Base-by-base conservation (phyloP, 345 rosid species). In the Excoecaria cochinchinensis region DNA sequence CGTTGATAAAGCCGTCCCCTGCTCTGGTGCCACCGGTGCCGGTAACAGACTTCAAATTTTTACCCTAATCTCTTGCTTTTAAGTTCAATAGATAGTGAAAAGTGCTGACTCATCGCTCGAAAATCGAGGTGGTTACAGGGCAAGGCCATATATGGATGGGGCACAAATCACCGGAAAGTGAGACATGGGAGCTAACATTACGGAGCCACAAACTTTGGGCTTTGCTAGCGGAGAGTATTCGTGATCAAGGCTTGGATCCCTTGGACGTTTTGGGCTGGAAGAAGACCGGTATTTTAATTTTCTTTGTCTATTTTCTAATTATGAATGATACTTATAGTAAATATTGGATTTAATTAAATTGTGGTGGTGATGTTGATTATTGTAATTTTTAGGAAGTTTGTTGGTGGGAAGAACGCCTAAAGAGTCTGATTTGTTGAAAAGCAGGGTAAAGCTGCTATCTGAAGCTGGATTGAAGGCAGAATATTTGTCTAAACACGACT, bases 11-110 rank as follows among this genome's bases (percentile, higher is more conserved):
- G 95, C 85, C 64, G 84, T 90, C 47, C 99, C 97, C 44, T 92
- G 97, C 81, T 87, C 97, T 50, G 95, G 97, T 16, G 97, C 99
- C 72, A 92, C 99, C 4, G 97, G 99, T 67, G 99, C 97, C 19
- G 99, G 99, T 94, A 82, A 76, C 59, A 36, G 5, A 44, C n/a
- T 59, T 47, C 0, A 17, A 8, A 17, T 4, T n/a, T n/a, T 39
- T 15, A 44, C 19, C 62, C 47, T 25, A n/a, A n/a, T 8, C 16
- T 53, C 16, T 52, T 4, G 2, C 21, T 9, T 8, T 42, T 21
- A 58, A 5, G n/a, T 52, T 17, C 21, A 52, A 5, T 52, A 56
- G 3, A 56, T 56, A 69, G 69, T 4, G 48, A 67, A 70, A 67
- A 70, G 11, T 64, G n/a, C 68, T 71, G 12, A 17, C 57, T 55